Conservation (phyloP, 2,329 filamentous ascomycete genomes). For the Apiospora marii region DNA sequence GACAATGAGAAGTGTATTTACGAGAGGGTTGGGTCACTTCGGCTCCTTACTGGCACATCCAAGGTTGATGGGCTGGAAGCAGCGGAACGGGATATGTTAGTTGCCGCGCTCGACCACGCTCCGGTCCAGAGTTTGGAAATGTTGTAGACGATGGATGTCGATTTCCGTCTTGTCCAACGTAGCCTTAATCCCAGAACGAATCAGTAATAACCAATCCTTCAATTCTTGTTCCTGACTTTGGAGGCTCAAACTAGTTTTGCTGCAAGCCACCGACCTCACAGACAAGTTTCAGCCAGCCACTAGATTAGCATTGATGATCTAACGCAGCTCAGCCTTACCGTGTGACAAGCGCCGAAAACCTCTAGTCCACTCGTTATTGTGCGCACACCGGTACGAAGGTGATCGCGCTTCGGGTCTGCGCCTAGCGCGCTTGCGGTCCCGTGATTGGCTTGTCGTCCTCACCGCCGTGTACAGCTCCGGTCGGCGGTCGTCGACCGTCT, state of each 20-base stretch:
- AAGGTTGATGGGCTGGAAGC: not conserved
- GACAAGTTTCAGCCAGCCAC: not conserved
- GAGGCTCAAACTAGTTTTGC: no score
- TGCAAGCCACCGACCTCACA: not conserved
- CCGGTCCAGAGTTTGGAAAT: not conserved
- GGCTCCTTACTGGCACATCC: not conserved
- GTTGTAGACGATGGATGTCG: not conserved
- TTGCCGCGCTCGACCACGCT: not conserved
- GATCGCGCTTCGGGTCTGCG: not conserved
- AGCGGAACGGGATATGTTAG: not conserved
- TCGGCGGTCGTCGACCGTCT: no score
- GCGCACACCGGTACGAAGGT: not conserved
- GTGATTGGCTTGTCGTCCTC: not conserved
- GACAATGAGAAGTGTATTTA: not conserved
- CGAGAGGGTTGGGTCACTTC: not conserved
- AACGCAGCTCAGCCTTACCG: no score
- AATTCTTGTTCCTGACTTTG: no score
- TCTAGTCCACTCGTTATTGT: no score
- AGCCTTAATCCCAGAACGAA: no score
- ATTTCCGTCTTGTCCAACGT: no score
- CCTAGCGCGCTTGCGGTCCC: not conserved
- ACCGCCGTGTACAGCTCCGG: not conserved
- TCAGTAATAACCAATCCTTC: no score
- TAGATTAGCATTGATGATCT: no score
- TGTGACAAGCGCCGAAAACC: no score